Conservation (phyloP, 2,329 filamentous ascomycete genomes). For the Fusarium mundagurra region DNA sequence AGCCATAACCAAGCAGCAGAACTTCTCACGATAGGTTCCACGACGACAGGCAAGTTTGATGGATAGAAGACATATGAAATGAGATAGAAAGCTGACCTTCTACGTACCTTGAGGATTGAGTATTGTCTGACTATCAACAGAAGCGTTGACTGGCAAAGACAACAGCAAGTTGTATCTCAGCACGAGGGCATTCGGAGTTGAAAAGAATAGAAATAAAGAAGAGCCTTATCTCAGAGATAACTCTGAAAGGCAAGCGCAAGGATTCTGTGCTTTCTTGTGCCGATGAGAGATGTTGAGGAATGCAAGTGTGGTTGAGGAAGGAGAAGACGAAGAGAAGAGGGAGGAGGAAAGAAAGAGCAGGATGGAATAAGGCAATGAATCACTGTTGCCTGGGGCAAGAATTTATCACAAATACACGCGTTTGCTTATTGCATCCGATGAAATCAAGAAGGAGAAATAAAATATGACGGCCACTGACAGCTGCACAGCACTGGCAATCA, state of each 20-base stretch:
- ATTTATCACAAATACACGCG: neutral
- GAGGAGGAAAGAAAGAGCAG: neutral
- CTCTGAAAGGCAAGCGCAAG: neutral
- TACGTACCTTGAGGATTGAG: conserved; percentile 10
- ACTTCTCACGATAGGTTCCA: neutral
- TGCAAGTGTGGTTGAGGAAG: conserved; percentile 1
- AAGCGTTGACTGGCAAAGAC: neutral
- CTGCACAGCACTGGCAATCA: conserved; percentile 15
- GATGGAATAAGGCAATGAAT: neutral
- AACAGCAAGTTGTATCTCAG: neutral
- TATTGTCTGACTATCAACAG: neutral
- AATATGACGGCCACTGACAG: conserved; percentile 2
- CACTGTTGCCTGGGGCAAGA: conserved; percentile 5
- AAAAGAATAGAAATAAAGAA: neutral
- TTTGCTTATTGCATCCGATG: neutral
- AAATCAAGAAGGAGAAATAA: conserved; percentile 3
- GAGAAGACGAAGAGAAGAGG: neutral
- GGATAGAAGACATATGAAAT: neutral
- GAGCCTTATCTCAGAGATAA: neutral
- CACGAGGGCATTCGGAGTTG: neutral
- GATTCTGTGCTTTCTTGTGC: neutral
- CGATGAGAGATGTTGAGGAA: conserved; percentile 2
- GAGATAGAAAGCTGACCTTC: neutral
- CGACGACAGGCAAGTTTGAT: no score
- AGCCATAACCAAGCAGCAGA: neutral